Conservation (phyloP, 2,329 filamentous ascomycete species). For the Neofusicoccum parvum region DNA sequence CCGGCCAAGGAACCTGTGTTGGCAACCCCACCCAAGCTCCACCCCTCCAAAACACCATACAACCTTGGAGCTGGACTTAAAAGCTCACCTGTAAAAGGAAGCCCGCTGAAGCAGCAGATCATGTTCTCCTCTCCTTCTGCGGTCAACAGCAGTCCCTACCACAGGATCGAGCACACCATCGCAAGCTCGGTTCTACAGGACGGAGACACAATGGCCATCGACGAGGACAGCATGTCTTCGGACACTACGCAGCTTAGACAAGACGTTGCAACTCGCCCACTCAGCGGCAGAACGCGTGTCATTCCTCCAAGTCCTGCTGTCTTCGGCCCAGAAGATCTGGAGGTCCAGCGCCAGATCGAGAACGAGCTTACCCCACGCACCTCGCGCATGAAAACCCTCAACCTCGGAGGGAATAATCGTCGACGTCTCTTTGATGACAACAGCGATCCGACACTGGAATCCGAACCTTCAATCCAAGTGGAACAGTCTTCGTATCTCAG, state of each 20-base stretch:
- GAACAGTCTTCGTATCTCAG: neutral
- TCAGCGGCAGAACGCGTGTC: neutral
- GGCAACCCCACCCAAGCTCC: neutral
- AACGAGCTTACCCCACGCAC: conserved; percentile 8
- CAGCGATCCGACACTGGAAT: neutral
- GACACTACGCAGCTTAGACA: neutral
- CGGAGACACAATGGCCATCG: neutral
- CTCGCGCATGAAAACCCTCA: neutral
- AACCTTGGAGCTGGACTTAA: conserved; percentile 2
- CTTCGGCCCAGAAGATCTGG: conserved; percentile 6
- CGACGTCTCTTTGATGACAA: neutral
- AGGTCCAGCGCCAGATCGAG: conserved; percentile 13
- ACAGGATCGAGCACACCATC: conserved; percentile 10
- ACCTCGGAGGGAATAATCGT: neutral
- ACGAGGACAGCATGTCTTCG: neutral
- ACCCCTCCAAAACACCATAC: conserved; percentile 8
- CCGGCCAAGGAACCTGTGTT: conserved; percentile 3
- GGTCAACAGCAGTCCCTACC: conserved; percentile 15
- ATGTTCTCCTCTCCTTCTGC: conserved; percentile 19
- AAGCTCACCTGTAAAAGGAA: conserved; percentile 3
- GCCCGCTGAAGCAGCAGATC: conserved; percentile 18
- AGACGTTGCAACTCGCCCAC: neutral
- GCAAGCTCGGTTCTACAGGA: conserved; percentile 14
- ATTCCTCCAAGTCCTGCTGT: conserved; percentile 8
- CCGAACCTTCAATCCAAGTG: neutral